Evolutionary conservation across 2,329 filamentous ascomycete genomes (phyloP), one percentile per base, ranked within the genome.

Genomic region (Paecilomyces niveus): DNA sequence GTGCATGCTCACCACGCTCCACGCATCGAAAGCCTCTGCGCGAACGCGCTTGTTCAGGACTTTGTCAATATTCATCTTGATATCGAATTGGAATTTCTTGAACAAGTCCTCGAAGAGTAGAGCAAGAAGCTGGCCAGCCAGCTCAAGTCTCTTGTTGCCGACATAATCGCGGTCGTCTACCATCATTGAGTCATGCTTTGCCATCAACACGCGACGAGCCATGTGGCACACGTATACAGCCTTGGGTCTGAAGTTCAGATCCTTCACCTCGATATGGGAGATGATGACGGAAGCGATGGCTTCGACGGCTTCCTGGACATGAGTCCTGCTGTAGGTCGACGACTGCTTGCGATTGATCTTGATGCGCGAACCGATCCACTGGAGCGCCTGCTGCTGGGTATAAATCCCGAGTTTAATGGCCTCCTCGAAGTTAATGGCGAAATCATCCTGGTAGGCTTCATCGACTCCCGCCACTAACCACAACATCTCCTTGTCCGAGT

Each of bases 81-180:
- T 86, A 65, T 94, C 88, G 59, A 85, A 85, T 67, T 90, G 89
- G 74, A 97, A 97, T 61, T 90, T 89, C 78, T 99, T 99, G 84
- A 99, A 99, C 60, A 97, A 77, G 80, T 99, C 95, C 74, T 99
- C 95, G 65, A 99, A 99, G 0, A 99, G 82, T 0, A 99, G 82
- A 2, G 94, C 92, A 61, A 99, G 78, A 71, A 99, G 87, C 75
- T 97, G 94, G 0, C 94, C 94, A 57, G 95, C 95, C 75, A 99
- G 75, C 74, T 99, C 94, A 51, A 99, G 80, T 60, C 94, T 86
- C 77, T 99, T 99, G 78, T 99, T 99, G 64, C 94, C 94, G 31
- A 99, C 92, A 69, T 97, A 99, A 76, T 99, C 95, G 70, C 94
- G 85, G 72, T 99, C 94, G 67, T 99, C 94, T 1, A 99, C 91